These are phyloP conservation scores for Drechmeria coniospora DNA, from an alignment of 2,329 filamentous ascomycete genomes.

Conservation along the genomic window DNA sequence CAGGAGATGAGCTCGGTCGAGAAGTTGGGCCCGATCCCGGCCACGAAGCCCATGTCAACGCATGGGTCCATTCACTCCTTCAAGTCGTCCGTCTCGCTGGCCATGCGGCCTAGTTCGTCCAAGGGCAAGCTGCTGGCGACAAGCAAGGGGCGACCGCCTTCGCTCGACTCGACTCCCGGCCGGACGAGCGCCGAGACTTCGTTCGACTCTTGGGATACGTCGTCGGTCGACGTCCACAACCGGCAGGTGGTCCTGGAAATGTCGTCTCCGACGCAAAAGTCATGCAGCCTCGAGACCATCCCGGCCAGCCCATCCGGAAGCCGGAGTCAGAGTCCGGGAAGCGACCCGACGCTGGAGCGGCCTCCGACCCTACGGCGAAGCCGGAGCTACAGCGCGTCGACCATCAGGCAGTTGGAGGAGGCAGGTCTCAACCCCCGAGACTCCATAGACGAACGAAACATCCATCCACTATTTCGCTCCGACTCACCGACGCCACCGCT, in stretches of 20 bases:
- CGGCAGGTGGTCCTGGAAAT: constrained; percentile 40
- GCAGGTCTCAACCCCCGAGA: constrained; percentile 7
- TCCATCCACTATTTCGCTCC: constrained; percentile 63
- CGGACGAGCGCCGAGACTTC: constrained; percentile 36
- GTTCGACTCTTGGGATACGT: constrained; percentile 65
- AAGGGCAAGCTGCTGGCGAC: constrained; percentile 36
- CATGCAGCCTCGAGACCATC: constrained; percentile 53
- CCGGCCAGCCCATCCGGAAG: constrained; percentile 50
- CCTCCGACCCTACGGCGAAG: constrained; percentile 29
- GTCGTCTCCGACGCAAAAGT: constrained; percentile 26
- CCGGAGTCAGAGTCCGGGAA: constrained; percentile 48
- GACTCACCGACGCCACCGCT: constrained; percentile 55
- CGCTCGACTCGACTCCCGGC: constrained; percentile 28
- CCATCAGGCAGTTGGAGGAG: constrained; percentile 15
- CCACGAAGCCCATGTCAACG: constrained; percentile 17
- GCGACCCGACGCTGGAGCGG: constrained; percentile 39
- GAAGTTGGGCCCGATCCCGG: constrained; percentile 26
- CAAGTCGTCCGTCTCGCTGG: constrained; percentile 25
- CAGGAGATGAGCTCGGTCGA: constrained; percentile 20
- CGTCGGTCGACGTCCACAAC: constrained; percentile 46
- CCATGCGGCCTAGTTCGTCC: constrained; percentile 39
- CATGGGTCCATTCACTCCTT: constrained; percentile 12
- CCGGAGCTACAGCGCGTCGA: constrained; percentile 34
- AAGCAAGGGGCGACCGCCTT: constrained; percentile 28
- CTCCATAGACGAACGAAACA: constrained; percentile 45